Evolutionary conservation across 1,284 basidiomycete species (phyloP), one percentile per base, ranked within the genome.

Genomic region (Cronartium quercuum): DNA sequence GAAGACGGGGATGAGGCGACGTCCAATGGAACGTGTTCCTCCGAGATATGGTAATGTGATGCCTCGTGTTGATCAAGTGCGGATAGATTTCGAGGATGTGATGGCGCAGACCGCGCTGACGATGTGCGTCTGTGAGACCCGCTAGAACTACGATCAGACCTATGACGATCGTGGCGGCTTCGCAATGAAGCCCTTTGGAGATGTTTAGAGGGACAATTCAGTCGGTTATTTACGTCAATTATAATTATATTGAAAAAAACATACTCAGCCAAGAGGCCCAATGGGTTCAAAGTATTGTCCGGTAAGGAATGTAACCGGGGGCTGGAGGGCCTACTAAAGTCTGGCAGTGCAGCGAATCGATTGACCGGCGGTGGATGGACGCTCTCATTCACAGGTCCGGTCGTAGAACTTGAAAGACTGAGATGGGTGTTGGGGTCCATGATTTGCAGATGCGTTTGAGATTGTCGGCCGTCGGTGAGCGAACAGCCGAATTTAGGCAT

Each of bases 291-390:
- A 0, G 90, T 85, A 79, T 95, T 94, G 82, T 96, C 93, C 0
- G 94, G 94, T 4, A 97, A 84, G 0, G 88, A 91, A 78, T 94
- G 92, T 6, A 96, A 84, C 79, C 93, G 90, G 85, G 92, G 74
- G 86, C 77, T 78, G 1, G 75, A 73, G 9, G 76, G 58, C 35
- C 60, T 61, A 76, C 69, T 29, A 34, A 92, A 78, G 81, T 84
- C 76, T 18, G 80, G 82, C 21, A 76, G 75, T 38, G 75, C 76
- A 42, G 70, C 68, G 83, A 41, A 79, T 78, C 38, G 79, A 70
- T n/a, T n/a, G n/a, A n/a, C n/a, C n/a, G n/a, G n/a, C n/a, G 38
- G 61, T 40, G n/a, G 34, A 58, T 55, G n/a, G n/a, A 55, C 7
- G 15, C 29, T 58, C 67, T 78, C 47, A 55, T 67, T 61, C 68